Base-by-base conservation (phyloP, 2,329 filamentous ascomycete genomes). In the Fusarium scirpi region DNA sequence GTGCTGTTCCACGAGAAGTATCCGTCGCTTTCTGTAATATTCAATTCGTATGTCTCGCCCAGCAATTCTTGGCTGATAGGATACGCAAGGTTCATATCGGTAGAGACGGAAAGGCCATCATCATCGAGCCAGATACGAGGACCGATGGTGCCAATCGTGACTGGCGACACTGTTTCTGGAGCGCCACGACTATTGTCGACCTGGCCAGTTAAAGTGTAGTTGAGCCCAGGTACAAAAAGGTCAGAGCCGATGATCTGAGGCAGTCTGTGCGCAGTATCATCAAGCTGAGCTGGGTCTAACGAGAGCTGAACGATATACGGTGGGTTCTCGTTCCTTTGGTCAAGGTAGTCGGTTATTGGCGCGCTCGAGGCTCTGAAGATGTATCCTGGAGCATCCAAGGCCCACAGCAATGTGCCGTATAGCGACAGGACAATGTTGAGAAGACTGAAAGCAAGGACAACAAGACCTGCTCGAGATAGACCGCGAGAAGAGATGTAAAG, bases 391-490 rank as follows among this genome's bases (percentile, higher is more conserved):
- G 70, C 57, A 18, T 72, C 70, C 1, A 72, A 22, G 0, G 58
- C 70, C 70, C 70, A 72, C 1, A 72, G 69, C 1, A 72, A 46
- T 1, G 69, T 72, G 1, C 69, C 56, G 11, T 72, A 72, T 1
- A 72, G 32, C 1, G 70, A 72, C 1, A 41, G 32, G 16, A 61
- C 9, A 2, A 65, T 8, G 5, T 67, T 72, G 0, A 72, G 29
- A 7, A 72, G 12, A 18, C 52, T 72, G 6, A 72, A 72, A 2
- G 38, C 6, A 2, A 72, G 24, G 0, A 72, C 53, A 10, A 72
- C 29, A 2, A 72, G 56, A 13, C 53, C 46, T 3, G 62, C 69
- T 20, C 67, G 57, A 0, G 69, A 72, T 0, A 70, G 6, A 3
- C 70, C 66, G 2, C 69, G 47, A 1, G 70, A 72, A 1, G 66